Evolutionary conservation across 2,329 filamentous ascomycete species (phyloP).

Genomic region (Paecilomyces fulvus): DNA sequence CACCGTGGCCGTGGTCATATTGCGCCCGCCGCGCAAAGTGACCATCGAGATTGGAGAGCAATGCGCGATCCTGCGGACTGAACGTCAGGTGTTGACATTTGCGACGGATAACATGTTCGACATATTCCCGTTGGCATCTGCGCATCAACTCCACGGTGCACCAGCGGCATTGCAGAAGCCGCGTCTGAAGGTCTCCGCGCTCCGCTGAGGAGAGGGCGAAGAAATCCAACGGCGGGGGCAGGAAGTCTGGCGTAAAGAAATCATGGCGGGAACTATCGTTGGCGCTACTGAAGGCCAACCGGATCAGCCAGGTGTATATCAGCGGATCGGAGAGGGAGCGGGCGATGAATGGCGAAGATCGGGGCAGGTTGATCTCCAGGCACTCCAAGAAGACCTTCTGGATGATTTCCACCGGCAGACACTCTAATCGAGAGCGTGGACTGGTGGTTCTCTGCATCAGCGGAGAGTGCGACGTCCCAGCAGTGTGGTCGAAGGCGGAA

Average conservation of each 20-base stretch:
- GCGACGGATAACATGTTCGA: slow-evolving; percentile 23
- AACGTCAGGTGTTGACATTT: slow-evolving; percentile 23
- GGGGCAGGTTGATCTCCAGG: slow-evolving; percentile 40
- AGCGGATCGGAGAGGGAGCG: slow-evolving; percentile 29
- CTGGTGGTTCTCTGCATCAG: background rate
- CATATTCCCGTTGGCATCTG: slow-evolving; percentile 30
- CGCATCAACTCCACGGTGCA: slow-evolving; percentile 31
- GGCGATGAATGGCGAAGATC: slow-evolving; percentile 35
- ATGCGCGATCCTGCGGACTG: slow-evolving; percentile 12
- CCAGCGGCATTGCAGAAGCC: slow-evolving; percentile 33
- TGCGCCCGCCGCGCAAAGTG: slow-evolving; percentile 14
- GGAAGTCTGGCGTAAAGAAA: slow-evolving; percentile 31
- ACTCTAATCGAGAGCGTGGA: slow-evolving; percentile 29
- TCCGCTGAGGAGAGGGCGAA: slow-evolving; percentile 20
- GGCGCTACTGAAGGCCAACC: slow-evolving; percentile 34
- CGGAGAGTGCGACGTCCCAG: background rate
- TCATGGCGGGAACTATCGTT: slow-evolving; percentile 20
- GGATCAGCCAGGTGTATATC: slow-evolving; percentile 37
- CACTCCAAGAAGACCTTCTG: slow-evolving; percentile 44
- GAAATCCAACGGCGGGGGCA: slow-evolving; percentile 28
- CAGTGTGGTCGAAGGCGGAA: background rate
- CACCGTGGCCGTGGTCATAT: slow-evolving; percentile 14
- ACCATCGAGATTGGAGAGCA: slow-evolving; percentile 16
- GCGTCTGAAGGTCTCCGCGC: slow-evolving; percentile 25
- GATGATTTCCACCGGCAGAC: slow-evolving; percentile 41